Evolutionary conservation across 164 flowering plant genomes (phyloP), one percentile per base, ranked within the genome.

Genomic region (Vitis labrusca): DNA sequence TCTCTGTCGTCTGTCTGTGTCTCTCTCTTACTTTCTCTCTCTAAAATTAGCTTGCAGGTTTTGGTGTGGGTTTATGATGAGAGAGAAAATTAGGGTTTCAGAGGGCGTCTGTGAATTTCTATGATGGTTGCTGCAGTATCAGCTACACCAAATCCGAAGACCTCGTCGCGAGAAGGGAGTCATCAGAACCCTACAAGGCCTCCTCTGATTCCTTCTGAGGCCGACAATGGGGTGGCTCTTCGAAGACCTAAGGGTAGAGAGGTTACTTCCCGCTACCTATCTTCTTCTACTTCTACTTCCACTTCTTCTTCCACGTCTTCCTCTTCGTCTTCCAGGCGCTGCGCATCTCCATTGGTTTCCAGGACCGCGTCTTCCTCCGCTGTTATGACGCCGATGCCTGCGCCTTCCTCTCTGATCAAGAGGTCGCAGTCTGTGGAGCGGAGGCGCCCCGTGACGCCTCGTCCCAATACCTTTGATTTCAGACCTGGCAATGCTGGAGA

Each of bases 401-500:
- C 75, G n/a, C 53, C 66, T 14, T 16, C 66, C 14, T 58, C 75
- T 29, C 23, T 73, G 8, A 29, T 49, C n/a, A 84, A 76, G 71
- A 84, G 88, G 72, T 71, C 91, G 16, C 85, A 82, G 54, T 85
- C 90, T 5, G 86, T 72, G 51, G 90, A 85, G 69, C 67, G 86
- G 50, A 70, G 86, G 61, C 75, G 86, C 30, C 69, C 80, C 58
- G 81, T 55, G 57, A 85, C 88, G 14, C 86, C 88, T 2, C 57
- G 75, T 51, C 64, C 74, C 16, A 64, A 59, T 52, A 70, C 76
- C 50, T 10, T 59, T 7, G 78, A 80, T 69, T 65, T 54, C 59
- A 71, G 78, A 52, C 49, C 37, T 3, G 59, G 80, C 51, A 72
- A 51, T 58, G 57, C 27, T 50, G 77, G 72, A 2, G 78, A 71